Conservation (phyloP, 768 basidiomycete species). For the Tulasnella sp. region DNA sequence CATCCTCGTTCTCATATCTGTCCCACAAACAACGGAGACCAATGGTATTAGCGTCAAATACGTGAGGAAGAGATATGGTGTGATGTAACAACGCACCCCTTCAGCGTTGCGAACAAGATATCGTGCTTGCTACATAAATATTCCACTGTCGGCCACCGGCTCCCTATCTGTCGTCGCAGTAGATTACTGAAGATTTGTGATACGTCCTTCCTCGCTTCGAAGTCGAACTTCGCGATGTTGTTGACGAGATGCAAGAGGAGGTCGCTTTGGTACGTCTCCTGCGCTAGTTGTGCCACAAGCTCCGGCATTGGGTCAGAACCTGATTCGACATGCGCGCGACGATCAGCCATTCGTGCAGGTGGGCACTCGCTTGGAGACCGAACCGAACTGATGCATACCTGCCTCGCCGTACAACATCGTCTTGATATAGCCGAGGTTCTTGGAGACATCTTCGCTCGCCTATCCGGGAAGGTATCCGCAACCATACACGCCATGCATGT, state of each 20-base stretch:
- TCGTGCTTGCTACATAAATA: conserved; percentile 63
- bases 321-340: not conserved
- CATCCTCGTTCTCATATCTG: conserved; percentile 88
- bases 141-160: conserved; percentile 92
- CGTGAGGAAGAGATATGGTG: not conserved
- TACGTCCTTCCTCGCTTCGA: conserved; percentile 36
- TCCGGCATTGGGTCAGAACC: conserved; percentile 71
- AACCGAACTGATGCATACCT: conserved; percentile 39
- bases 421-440: conserved; percentile 86
- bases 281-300: conserved; percentile 84
- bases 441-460: conserved; percentile 84
- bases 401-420: conserved; percentile 78
- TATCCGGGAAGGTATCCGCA: conserved; percentile 25
- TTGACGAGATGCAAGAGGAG: conserved; percentile 47
- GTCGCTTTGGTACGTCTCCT: conserved; percentile 90
- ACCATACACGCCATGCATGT: too few species aligned
- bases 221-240: conserved; percentile 15
- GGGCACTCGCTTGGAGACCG: not conserved
- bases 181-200: conserved; percentile 37
- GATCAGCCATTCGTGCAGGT: conserved; percentile 10
- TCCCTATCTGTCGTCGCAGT: conserved; percentile 73
- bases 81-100: conserved; percentile 39
- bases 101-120: conserved; percentile 72
- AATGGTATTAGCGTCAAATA: not conserved
- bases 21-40: too few species aligned